A percentile compares a stretch with the other conserved stretches of the same genome.
Evolutionary conservation across 2,329 filamentous ascomycete genomes (phyloP).

Genomic region (Colletotrichum destructivum): DNA sequence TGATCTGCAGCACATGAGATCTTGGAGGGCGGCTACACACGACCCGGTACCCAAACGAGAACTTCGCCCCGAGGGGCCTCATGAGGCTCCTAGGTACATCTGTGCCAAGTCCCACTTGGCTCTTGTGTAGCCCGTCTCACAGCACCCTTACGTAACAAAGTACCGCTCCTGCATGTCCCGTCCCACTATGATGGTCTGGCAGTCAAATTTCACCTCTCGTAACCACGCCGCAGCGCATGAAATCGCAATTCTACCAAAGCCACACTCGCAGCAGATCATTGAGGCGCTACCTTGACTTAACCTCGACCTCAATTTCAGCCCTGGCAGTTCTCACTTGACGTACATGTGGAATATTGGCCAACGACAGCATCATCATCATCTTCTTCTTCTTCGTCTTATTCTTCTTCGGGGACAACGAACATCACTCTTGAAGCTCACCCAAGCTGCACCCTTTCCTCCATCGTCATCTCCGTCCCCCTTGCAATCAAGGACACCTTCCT

Average conservation of each 20-base stretch:
- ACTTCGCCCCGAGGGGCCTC: not conserved
- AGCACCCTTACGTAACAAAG: constrained; percentile 32
- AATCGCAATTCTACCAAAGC: constrained; percentile 40
- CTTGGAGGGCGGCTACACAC: not conserved
- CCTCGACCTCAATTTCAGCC: constrained; percentile 32
- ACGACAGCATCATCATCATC: not conserved
- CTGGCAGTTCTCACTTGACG: not conserved
- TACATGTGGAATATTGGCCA: constrained; percentile 8
- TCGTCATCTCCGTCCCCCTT: constrained; percentile 25
- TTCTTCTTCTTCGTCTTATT: not conserved
- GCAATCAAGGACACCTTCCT: not conserved
- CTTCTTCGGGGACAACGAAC: not conserved
- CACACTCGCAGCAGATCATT: constrained; percentile 41
- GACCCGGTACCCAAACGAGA: constrained; percentile 2
- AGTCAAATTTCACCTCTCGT: constrained; percentile 37
- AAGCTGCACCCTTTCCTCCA: not conserved
- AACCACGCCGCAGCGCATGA: constrained; percentile 34
- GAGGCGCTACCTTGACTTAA: constrained; percentile 35
- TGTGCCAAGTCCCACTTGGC: constrained; percentile 12
- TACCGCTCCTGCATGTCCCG: constrained; percentile 30
- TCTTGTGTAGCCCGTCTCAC: constrained; percentile 17
- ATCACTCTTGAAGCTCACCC: not conserved
- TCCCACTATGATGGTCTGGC: constrained; percentile 10
- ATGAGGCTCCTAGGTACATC: constrained; percentile 29
- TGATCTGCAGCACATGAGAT: too few species aligned